A percentile compares a stretch with the other conserved stretches of the same genome.
phyloP scores from a whole-genome alignment of 2,329 filamentous ascomycete species.

The Pyrenophora teres region DNA sequence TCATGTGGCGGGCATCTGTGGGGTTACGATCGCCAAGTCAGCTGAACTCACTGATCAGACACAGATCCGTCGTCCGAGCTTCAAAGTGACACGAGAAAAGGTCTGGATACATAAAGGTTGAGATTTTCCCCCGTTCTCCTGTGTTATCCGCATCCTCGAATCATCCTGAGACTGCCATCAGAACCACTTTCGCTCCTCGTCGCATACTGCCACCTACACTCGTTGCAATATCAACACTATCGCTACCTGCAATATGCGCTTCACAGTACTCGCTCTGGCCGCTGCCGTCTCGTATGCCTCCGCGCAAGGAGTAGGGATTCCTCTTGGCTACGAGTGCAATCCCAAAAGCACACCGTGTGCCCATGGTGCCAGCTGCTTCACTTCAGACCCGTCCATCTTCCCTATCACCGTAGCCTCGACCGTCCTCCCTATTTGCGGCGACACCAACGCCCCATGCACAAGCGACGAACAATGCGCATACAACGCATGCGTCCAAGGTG shows the following conservation, averaged over 20 bases:
- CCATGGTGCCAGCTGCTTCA: slow-evolving; percentile 21
- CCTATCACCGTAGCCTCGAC: slow-evolving; percentile 2
- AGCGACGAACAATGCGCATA: slow-evolving; percentile 26
- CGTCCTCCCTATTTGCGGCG: slow-evolving; percentile 20
- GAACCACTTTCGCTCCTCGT: background rate
- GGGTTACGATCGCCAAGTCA: slow-evolving; percentile 1
- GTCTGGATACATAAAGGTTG: background rate
- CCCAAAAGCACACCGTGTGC: slow-evolving; percentile 20
- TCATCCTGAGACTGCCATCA: background rate
- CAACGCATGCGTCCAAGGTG: slow-evolving; percentile 25
- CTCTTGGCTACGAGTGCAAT: slow-evolving; percentile 17
- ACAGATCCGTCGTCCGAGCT: background rate
- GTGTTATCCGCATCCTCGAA: background rate
- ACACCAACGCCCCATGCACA: slow-evolving; percentile 26
- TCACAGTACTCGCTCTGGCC: slow-evolving; percentile 20
- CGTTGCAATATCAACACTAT: background rate
- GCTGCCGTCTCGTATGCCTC: slow-evolving; percentile 15
- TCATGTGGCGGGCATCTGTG: slow-evolving; percentile 4
- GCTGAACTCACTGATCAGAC: background rate
- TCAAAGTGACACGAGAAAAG: background rate
- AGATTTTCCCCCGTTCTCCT: background rate
- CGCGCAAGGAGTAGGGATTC: slow-evolving; percentile 14
- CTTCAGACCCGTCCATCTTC: slow-evolving; percentile 17
- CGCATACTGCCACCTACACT: background rate
- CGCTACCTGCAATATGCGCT: slow-evolving; percentile 19